Evolutionary conservation across 345 rosid species (phyloP), one percentile per base, ranked within the genome.

Genomic region (Ailanthus altissimus): DNA sequence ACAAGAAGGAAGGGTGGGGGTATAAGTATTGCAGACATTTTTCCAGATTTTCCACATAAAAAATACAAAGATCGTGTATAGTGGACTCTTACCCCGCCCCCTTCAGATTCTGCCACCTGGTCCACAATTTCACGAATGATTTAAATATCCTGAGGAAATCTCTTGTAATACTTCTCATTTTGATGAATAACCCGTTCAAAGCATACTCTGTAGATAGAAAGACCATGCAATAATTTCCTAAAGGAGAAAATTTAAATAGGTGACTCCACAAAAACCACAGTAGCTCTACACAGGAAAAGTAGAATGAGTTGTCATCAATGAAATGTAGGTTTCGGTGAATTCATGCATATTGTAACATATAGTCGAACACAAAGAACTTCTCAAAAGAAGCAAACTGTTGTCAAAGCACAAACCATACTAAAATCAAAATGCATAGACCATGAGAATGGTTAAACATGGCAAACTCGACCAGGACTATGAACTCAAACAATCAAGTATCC

Each of bases 251-350:
- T 97, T 90, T 85, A 93, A 74, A 73, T 96, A 96, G 5, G 97
- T 92, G 58, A 93, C 85, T 10, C 93, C 98, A 88, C 97, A 93
- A 70, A 96, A 96, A 23, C 98, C 99, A 72, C 99, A 98, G 77
- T 81, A 96, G 78, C 98, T 93, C 99, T 93, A 81, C 82, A 86
- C 59, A 72, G 21, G 12, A 32, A 73, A 63, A 66, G 21, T 66
- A 60, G 72, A 67, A 51, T 36, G 56, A 57, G 50, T 21, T 15
- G 23, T 74, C 76, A 80, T 75, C 28, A 58, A 77, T 59, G 45
- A 18, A 10, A 47, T n/a, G 13, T 25, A 57, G 5, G 47, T 11
- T 67, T 51, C 15, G 67, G 47, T 36, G 2, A 66, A 18, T 26
- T 59, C 51, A 36, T 28, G 65, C 45, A 70, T 10, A 62, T 16